Evolutionary conservation across 345 rosid species (phyloP).

Genomic region (Salix arbutifolia): DNA sequence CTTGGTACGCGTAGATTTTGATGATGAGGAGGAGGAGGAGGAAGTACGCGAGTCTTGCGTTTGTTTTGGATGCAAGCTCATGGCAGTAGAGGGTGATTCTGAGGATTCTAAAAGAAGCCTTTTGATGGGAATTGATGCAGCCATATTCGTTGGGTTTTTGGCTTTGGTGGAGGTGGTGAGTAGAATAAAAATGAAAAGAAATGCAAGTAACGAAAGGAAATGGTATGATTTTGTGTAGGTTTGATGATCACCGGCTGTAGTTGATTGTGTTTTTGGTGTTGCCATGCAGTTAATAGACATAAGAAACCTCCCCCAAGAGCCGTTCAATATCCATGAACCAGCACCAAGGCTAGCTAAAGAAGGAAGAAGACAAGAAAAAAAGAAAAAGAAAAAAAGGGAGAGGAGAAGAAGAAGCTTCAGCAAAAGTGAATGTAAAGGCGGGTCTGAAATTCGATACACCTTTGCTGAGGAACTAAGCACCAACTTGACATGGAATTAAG

Average conservation of each 20-base stretch:
- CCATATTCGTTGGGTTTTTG: conserved; percentile 6
- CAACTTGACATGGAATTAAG: conserved; percentile 17
- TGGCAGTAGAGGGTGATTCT: conserved; percentile 31
- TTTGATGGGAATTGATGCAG: conserved; percentile 23
- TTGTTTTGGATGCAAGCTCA: conserved; percentile 39
- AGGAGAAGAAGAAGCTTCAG: conserved; percentile 39
- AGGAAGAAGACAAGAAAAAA: conserved; percentile 3
- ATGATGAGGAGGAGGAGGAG: conserved; percentile 4
- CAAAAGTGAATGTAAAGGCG: conserved; percentile 44
- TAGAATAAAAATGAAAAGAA: conserved; percentile 38
- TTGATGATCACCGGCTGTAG: conserved; percentile 6
- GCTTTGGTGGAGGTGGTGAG: conserved; percentile 25
- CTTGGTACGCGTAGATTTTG: conserved; percentile 29
- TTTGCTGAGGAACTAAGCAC: conserved; percentile 37
- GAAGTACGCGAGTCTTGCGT: conserved; percentile 16
- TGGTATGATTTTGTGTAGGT: conserved; percentile 33
- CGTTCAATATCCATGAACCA: conserved; percentile 99
- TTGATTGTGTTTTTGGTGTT: conserved; percentile 37
- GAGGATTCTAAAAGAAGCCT: conserved; percentile 48
- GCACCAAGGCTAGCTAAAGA: conserved; percentile 36
- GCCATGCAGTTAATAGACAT: conserved; percentile 67
- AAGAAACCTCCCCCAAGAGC: conserved; percentile 78
- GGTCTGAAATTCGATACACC: conserved; percentile 55
- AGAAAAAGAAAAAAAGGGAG: background rate
- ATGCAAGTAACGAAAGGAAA: conserved; percentile 32